Base-by-base conservation (phyloP, 371 early-diverging fungal species). In the Ecytonucleospora hepatopenaei region DNA sequence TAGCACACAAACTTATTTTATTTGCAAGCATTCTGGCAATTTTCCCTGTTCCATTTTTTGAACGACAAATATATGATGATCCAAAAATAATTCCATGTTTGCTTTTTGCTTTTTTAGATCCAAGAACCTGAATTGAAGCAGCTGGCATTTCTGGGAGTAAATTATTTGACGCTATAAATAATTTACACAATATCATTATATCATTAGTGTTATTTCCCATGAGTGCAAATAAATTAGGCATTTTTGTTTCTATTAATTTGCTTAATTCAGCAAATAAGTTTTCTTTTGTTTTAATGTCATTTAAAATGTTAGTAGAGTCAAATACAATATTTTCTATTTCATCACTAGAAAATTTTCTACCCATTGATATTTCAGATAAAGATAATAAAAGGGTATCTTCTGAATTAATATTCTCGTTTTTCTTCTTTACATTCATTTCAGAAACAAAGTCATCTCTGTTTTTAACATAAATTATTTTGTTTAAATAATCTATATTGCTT, bases 91-190 rank as follows among this genome's bases (percentile, higher is more conserved):
- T 81, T 77, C 94, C 94, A 76, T 91, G 91, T 82, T 94, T 92
- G 84, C 91, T 91, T 49, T 91, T 84, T 24, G 91, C 91, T 84
- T 94, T 94, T 82, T 94, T 92, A 57, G 94, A 92, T 78, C 94
- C 94, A 24, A 91, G 84, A 57, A 94, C 89, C 83, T 94, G 94
- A 61, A 94, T 85, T 64, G 92, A 91, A 59, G 89, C 88, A 33
- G 90, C 89, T 59, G 92, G 90, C 76, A 86, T 84, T 83, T 91
- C 90, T 76, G 89, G 86, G 59, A 94, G 82, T 71, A 85, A 88
- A 82, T 86, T 86, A 70, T 91, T 80, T 54, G 90, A 88, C 71
- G 91, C 92, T 58, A 90, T 90, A 63, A 89, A 90, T 49, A 89
- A 82, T 71, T 91, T 89, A 69, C 91, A 81, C 69, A 89, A 85